A percentile compares a stretch with the other conserved stretches of the same genome.
Evolutionary conservation across 1,139 yeast genomes (phyloP).

Genomic region (Hemisphaericaspora subhashii): DNA sequence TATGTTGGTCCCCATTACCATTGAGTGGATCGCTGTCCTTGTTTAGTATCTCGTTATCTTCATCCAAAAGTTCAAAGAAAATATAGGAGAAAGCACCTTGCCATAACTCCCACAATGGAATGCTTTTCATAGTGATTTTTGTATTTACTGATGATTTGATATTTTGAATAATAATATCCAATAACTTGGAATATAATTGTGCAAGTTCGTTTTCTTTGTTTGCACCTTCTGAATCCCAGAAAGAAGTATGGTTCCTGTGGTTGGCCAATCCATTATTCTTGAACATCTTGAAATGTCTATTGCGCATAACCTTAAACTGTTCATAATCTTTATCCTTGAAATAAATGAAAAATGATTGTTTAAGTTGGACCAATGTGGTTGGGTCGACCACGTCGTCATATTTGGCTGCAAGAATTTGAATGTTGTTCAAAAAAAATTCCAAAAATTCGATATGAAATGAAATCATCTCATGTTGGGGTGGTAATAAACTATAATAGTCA

Average conservation of each 20-base stretch:
- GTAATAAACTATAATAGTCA: slow-evolving; percentile 29
- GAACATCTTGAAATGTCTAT: slow-evolving; percentile 20
- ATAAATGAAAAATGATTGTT: slow-evolving; percentile 23
- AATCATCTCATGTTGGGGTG: slow-evolving; percentile 26
- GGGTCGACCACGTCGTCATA: slow-evolving; percentile 13
- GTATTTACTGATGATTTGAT: slow-evolving; percentile 5
- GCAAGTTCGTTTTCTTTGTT: neutral
- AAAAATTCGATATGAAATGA: slow-evolving; percentile 28
- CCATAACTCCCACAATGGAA: slow-evolving; percentile 17
- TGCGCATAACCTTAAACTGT: slow-evolving; percentile 25
- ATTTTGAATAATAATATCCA: slow-evolving; percentile 16
- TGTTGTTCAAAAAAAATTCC: slow-evolving; percentile 28
- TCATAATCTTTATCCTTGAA: slow-evolving; percentile 28
- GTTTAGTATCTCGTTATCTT: neutral
- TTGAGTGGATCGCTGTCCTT: neutral
- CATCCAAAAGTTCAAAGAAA: slow-evolving; percentile 13
- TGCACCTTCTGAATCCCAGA: neutral
- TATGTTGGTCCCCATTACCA: too few relatives aligned
- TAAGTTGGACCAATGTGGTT: slow-evolving; percentile 21
- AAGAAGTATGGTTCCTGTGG: neutral
- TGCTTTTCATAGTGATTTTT: neutral
- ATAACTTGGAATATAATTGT: slow-evolving; percentile 12
- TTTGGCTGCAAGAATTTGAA: slow-evolving; percentile 14
- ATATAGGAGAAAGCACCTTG: slow-evolving; percentile 17
- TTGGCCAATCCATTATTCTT: slow-evolving; percentile 9